These are phyloP conservation scores for Maudiozyma pseudohumilis DNA, from an alignment of 805 yeast genomes.

Conservation along the genomic window DNA sequence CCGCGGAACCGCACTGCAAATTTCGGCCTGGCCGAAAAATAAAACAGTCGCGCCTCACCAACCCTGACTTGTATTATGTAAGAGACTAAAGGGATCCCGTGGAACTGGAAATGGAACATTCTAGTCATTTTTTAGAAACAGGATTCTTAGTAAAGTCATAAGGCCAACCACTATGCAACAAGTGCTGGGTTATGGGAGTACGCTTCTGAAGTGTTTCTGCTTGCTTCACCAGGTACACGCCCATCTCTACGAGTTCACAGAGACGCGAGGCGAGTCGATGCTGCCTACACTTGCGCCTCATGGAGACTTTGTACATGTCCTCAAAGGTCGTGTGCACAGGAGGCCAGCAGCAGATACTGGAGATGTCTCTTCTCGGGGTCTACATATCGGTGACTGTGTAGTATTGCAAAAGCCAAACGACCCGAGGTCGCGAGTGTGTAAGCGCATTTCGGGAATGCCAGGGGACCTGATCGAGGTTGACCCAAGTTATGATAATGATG, in stretches of 20 bases:
- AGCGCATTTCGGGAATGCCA: conserved; percentile 91
- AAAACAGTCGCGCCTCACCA: too few species aligned
- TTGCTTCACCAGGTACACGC: conserved; percentile 56
- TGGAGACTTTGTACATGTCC: conserved; percentile 71
- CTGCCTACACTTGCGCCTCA: conserved; percentile 72
- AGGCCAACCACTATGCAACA: too few species aligned
- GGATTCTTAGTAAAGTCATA: too few species aligned
- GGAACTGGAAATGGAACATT: too few species aligned
- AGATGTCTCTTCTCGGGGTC: too few species aligned
- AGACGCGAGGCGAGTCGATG: conserved; percentile 91
- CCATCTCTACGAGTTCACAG: conserved; percentile 62
- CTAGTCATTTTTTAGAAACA: too few species aligned
- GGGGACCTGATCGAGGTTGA: conserved; percentile 80
- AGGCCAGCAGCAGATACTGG: too few species aligned
- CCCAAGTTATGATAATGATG: conserved; percentile 43
- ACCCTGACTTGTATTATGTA: too few species aligned
- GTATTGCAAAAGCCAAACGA: conserved; percentile 87
- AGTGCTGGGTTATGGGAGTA: too few species aligned
- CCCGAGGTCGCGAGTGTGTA: conserved; percentile 78
- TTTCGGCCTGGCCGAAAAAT: too few species aligned
- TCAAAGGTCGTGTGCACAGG: conserved; percentile 37
- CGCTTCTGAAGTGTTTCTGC: conserved; percentile 32
- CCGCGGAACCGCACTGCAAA: too few species aligned
- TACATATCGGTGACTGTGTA: conserved; percentile 75
- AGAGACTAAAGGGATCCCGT: too few species aligned